Evolutionary conservation across 163 green algal genomes (phyloP).

Genomic region (Volvox carteri): DNA sequence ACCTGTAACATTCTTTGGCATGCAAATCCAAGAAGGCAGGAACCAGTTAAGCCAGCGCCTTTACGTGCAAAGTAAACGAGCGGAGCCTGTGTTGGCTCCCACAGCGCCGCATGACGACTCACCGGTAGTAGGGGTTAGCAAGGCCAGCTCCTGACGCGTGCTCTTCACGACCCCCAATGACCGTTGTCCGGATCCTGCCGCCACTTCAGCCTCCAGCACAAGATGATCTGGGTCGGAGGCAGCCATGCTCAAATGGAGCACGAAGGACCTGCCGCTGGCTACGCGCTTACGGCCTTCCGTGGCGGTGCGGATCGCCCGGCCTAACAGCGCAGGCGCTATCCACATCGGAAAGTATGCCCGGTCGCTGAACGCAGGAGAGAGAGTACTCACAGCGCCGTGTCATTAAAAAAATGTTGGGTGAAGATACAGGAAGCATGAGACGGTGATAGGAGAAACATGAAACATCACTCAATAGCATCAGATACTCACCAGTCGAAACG

Average conservation of each 20-base stretch:
- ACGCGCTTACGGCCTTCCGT: not conserved
- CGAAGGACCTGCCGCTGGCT: not conserved
- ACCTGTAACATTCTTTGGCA: too few relatives aligned
- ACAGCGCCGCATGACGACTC: not conserved
- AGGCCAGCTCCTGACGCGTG: conserved; percentile 9
- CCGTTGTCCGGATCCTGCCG: not conserved
- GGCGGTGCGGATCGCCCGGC: not conserved
- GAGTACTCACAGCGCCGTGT: too few relatives aligned
- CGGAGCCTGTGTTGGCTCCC: not conserved
- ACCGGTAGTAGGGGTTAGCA: conserved; percentile 24
- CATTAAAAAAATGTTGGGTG: too few relatives aligned
- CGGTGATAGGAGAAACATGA: too few relatives aligned
- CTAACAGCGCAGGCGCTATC: not conserved
- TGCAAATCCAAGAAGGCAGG: too few relatives aligned
- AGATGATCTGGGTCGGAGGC: conserved; percentile 10
- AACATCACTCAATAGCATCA: too few relatives aligned
- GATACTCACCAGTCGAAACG: conserved; percentile 37
- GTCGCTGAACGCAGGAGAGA: not conserved
- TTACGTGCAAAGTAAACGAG: too few relatives aligned
- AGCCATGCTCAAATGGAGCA: not conserved
- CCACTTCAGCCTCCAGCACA: not conserved
- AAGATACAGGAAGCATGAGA: too few relatives aligned
- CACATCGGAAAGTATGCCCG: conserved; percentile 6
- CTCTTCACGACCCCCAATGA: conserved; percentile 4
- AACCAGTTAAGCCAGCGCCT: too few relatives aligned